These are phyloP conservation scores for Tulasnella sp. DNA, from an alignment of 768 basidiomycete genomes.

Conservation along the genomic window DNA sequence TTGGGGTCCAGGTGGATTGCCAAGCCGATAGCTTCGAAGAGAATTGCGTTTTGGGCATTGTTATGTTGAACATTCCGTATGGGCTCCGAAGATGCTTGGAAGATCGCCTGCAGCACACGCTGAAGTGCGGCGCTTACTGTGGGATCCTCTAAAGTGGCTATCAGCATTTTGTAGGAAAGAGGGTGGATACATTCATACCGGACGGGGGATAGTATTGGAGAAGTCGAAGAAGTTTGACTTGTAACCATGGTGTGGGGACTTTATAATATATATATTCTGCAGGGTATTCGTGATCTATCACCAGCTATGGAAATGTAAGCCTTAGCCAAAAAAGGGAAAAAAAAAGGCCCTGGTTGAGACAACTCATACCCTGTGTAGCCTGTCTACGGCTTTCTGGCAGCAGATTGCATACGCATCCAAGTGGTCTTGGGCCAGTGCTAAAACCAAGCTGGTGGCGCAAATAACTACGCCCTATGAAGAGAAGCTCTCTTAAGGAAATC, in stretches of 20 bases:
- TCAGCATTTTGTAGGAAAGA: neutral
- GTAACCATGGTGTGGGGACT: conserved; percentile 95
- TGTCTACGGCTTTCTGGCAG: conserved; percentile 90
- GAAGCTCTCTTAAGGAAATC: conserved; percentile 2
- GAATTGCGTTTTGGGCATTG: conserved; percentile 95
- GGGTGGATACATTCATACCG: conserved; percentile 43
- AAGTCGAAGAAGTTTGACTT: conserved; percentile 87
- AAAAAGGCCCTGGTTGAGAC: neutral
- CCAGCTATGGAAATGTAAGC: conserved; percentile 45
- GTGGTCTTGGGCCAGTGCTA: conserved; percentile 91
- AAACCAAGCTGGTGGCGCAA: conserved; percentile 86
- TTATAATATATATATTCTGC: conserved; percentile 94
- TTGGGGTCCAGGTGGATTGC: conserved; percentile 93
- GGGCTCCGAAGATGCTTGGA: conserved; percentile 80
- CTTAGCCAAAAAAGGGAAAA: neutral
- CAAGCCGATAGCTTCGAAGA: conserved; percentile 95
- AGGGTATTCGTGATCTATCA: conserved; percentile 84
- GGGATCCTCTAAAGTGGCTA: conserved; percentile 58
- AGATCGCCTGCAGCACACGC: conserved; percentile 78
- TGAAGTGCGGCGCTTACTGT: conserved; percentile 68
- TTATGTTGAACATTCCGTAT: conserved; percentile 96
- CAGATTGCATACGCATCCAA: conserved; percentile 85
- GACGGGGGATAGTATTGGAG: conserved; percentile 95
- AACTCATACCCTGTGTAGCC: conserved; percentile 62
- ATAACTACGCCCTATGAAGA: conserved; percentile 76